Conservation (phyloP, 805 yeast genomes). For the Candida alai region DNA sequence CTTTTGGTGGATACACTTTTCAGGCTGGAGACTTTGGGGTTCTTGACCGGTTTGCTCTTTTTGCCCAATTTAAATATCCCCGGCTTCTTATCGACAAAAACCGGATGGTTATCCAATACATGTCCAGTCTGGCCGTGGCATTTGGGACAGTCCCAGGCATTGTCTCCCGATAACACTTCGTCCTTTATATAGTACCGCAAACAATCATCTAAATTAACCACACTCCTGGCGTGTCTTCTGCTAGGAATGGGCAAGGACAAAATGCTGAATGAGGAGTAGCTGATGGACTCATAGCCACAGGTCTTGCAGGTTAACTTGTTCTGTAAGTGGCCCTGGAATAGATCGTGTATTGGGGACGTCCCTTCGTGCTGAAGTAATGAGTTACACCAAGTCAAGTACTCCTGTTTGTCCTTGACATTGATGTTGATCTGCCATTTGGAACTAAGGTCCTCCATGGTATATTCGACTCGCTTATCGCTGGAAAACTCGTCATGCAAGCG, state of each 20-base stretch:
- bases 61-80: slow-evolving; percentile 34
- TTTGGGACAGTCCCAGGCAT: slow-evolving; percentile 83
- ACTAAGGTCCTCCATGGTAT: slow-evolving; percentile 22
- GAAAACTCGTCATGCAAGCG: slow-evolving; percentile 64
- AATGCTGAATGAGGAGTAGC: slow-evolving; percentile 59
- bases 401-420: slow-evolving; percentile 34
- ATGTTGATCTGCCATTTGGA: slow-evolving; percentile 31
- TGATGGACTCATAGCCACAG: slow-evolving; percentile 59
- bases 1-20: slow-evolving; percentile 20
- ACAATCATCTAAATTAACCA: slow-evolving; percentile 56
- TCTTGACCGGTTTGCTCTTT: slow-evolving; percentile 32
- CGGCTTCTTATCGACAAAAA: slow-evolving; percentile 30
- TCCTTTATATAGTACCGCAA: slow-evolving; percentile 57
- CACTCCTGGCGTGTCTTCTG: slow-evolving; percentile 16
- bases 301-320: slow-evolving; percentile 58
- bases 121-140: slow-evolving; percentile 33
- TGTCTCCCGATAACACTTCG: slow-evolving; percentile 67
- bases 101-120: slow-evolving; percentile 32
- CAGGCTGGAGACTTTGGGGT: slow-evolving; percentile 2
- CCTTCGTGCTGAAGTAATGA: slow-evolving; percentile 52
- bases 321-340: slow-evolving; percentile 73
- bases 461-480: slow-evolving; percentile 18
- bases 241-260: slow-evolving; percentile 60
- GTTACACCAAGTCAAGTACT: slow-evolving; percentile 61
- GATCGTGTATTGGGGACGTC: slow-evolving; percentile 59